Evolutionary conservation across 345 rosid genomes (phyloP).

Genomic region (Acer yangbiense): DNA sequence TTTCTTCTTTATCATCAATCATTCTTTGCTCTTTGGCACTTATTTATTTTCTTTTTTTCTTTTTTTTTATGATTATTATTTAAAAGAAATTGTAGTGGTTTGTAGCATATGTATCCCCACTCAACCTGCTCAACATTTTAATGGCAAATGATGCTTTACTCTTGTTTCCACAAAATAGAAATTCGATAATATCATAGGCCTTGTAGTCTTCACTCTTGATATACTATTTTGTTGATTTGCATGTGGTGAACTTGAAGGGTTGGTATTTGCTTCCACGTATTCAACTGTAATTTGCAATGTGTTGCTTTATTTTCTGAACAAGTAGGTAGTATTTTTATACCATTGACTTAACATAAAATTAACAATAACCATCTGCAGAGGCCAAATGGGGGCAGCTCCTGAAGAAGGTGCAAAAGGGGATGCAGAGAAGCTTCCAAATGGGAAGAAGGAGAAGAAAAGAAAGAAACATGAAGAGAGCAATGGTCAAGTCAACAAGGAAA

Average conservation of each 20-base stretch:
- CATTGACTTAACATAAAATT: background rate
- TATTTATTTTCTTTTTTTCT: background rate
- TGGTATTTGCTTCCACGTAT: background rate
- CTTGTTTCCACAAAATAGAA: background rate
- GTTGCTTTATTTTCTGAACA: background rate
- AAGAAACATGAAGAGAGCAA: slow-evolving; percentile 37
- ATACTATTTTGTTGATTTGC: background rate
- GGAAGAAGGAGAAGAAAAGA: slow-evolving; percentile 26
- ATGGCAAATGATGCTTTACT: background rate
- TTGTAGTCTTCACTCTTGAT: background rate
- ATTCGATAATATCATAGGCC: background rate
- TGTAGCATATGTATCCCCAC: background rate
- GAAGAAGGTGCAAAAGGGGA: slow-evolving; percentile 41
- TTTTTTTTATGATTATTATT: background rate
- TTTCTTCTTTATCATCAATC: background rate
- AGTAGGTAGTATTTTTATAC: background rate
- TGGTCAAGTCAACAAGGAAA: slow-evolving; percentile 30
- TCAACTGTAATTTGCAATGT: background rate
- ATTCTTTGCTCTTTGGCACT: background rate
- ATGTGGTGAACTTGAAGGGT: background rate
- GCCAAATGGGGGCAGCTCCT: slow-evolving; percentile 55
- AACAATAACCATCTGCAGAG: slow-evolving; percentile 52
- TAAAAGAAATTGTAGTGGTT: background rate
- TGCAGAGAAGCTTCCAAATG: slow-evolving; percentile 46
- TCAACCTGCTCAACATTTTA: background rate